A percentile compares a stretch with the other conserved stretches of the same genome.
These are phyloP conservation scores for Gynandropsis gynandra DNA, from an alignment of 345 rosid species.

Conservation along the genomic window DNA sequence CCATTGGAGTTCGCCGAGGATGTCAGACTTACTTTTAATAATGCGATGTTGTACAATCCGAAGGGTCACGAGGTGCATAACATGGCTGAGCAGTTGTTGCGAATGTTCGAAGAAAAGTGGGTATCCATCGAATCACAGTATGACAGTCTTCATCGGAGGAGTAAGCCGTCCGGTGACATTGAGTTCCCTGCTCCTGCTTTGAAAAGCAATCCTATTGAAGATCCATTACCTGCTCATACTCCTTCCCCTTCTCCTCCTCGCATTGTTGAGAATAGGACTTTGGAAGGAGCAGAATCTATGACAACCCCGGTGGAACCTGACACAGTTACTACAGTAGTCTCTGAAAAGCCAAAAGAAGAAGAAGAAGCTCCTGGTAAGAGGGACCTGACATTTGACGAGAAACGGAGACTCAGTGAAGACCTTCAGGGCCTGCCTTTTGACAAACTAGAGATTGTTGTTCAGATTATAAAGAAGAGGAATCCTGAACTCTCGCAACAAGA, in stretches of 20 bases:
- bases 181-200: slow-evolving; percentile 17
- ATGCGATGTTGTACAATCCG: slow-evolving; percentile 79
- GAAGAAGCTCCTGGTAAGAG: slow-evolving; percentile 33
- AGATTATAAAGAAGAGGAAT: slow-evolving; percentile 75
- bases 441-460: slow-evolving; percentile 60
- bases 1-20: slow-evolving; percentile 76
- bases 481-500: slow-evolving; percentile 62
- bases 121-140: slow-evolving; percentile 33
- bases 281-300: slow-evolving; percentile 45
- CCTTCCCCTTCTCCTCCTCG: slow-evolving; percentile 19
- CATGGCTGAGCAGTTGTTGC: slow-evolving; percentile 62
- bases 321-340: slow-evolving; percentile 15
- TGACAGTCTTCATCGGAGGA: slow-evolving; percentile 25
- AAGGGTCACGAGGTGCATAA: slow-evolving; percentile 73
- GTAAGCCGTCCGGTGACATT: slow-evolving; percentile 19
- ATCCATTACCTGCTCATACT: slow-evolving; percentile 23
- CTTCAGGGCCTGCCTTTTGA: slow-evolving; percentile 78
- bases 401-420: slow-evolving; percentile 58
- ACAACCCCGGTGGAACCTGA: slow-evolving; percentile 31
- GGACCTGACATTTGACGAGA: slow-evolving; percentile 78
- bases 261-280: slow-evolving; percentile 21
- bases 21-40: slow-evolving; percentile 73
- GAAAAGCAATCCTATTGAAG: slow-evolving; percentile 12
- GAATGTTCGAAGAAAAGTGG: slow-evolving; percentile 70
- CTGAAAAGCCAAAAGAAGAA: slow-evolving; percentile 31